A percentile compares a stretch with the other conserved stretches of the same genome.
These are phyloP conservation scores for Tuber aestivum DNA, from an alignment of 495 filamentous ascomycete species.

Conservation along the genomic window DNA sequence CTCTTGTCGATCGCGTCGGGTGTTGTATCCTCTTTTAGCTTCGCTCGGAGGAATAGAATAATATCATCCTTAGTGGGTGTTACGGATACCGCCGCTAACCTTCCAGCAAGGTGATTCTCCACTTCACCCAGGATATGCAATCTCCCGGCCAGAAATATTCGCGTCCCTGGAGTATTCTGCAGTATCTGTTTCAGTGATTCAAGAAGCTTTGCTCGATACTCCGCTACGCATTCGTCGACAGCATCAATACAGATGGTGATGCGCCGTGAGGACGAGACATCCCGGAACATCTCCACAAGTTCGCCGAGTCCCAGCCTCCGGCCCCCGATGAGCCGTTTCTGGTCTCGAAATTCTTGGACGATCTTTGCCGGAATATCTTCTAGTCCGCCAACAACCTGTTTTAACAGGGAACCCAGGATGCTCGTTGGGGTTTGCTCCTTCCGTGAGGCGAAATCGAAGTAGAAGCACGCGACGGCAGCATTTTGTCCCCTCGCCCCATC, in stretches of 20 bases:
- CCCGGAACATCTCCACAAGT: not conserved
- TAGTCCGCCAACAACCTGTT: not conserved
- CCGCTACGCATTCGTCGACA: not conserved
- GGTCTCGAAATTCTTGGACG: not conserved
- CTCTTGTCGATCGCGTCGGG: not conserved
- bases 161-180: no score
- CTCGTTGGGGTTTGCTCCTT: not conserved
- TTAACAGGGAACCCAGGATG: not conserved
- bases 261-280: not conserved
- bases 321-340: not conserved
- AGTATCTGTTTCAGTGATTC: not conserved
- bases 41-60: not conserved
- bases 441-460: not conserved
- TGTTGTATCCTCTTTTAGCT: not conserved
- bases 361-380: not conserved
- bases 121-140: not conserved
- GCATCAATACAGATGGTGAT: not conserved
- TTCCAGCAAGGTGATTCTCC: not conserved
- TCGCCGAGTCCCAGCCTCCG: not conserved
- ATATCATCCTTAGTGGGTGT: not conserved
- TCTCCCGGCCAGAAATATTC: not conserved
- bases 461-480: not conserved
- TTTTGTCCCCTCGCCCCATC: not conserved
- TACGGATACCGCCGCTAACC: not conserved
- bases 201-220: not conserved